These are phyloP conservation scores for Claviceps fusiformis DNA, from an alignment of 2,329 filamentous ascomycete genomes.

Conservation along the genomic window DNA sequence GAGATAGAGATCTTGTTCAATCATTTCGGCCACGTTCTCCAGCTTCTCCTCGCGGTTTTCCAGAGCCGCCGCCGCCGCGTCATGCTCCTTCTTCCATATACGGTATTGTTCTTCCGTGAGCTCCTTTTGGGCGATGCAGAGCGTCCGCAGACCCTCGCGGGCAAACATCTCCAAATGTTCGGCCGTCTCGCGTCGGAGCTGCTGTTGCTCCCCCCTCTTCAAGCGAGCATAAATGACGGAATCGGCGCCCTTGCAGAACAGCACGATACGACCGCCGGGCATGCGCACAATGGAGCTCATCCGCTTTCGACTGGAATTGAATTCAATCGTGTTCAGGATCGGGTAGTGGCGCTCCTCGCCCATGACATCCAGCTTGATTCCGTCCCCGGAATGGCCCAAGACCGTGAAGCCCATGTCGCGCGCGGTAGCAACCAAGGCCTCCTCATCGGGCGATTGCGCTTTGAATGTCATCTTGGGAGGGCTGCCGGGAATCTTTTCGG, in stretches of 20 bases:
- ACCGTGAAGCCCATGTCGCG: conserved; percentile 93
- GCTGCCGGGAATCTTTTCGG: conserved; percentile 80
- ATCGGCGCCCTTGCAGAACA: conserved; percentile 96
- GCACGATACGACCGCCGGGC: conserved; percentile 76
- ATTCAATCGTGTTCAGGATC: conserved; percentile 89
- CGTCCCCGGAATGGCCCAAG: conserved; percentile 63
- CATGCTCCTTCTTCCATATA: conserved; percentile 74
- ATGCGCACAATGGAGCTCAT: conserved; percentile 97
- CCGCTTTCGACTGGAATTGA: conserved; percentile 90
- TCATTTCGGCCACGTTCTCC: conserved; percentile 75
- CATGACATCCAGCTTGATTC: conserved; percentile 74
- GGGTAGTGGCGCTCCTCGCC: conserved; percentile 75
- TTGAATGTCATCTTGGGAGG: conserved; percentile 88
- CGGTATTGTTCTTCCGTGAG: conserved; percentile 73
- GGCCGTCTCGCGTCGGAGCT: conserved; percentile 70
- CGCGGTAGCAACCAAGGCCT: conserved; percentile 84
- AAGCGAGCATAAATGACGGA: conserved; percentile 93
- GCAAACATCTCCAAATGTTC: conserved; percentile 97
- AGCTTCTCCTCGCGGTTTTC: conserved; percentile 84
- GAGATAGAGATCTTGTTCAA: conserved; percentile 79
- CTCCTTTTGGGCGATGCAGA: conserved; percentile 80
- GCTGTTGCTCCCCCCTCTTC: conserved; percentile 69
- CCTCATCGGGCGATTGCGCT: conserved; percentile 93
- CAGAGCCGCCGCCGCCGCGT: conserved; percentile 71
- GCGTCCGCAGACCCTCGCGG: conserved; percentile 80